Evolutionary conservation across 2,329 filamentous ascomycete genomes (phyloP).

Genomic region (Cytospora mali): DNA sequence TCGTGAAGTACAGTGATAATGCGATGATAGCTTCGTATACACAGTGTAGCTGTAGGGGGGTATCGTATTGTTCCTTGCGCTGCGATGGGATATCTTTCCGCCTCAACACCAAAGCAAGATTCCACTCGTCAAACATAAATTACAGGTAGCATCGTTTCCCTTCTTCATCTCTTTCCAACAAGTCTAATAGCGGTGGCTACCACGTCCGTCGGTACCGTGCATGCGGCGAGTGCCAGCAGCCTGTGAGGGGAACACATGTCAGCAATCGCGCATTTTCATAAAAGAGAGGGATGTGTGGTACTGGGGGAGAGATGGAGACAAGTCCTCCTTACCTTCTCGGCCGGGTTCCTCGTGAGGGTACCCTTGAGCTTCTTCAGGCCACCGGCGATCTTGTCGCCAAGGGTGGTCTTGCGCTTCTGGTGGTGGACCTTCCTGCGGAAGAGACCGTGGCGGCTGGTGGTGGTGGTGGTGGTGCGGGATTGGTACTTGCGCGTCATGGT

Average conservation of each 20-base stretch:
- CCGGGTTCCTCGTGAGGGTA: slow-evolving; percentile 67
- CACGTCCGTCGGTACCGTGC: slow-evolving; percentile 73
- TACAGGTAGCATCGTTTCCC: not conserved
- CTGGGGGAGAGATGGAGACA: slow-evolving; percentile 17
- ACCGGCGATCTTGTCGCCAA: slow-evolving; percentile 79
- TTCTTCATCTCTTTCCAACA: too few relatives aligned
- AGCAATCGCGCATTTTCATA: not conserved
- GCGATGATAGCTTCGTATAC: slow-evolving; percentile 19
- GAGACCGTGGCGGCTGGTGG: slow-evolving; percentile 34
- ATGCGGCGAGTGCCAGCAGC: slow-evolving; percentile 74
- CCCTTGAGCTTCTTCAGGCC: slow-evolving; percentile 75
- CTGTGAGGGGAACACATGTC: slow-evolving; percentile 41
- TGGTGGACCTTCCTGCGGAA: slow-evolving; percentile 47
- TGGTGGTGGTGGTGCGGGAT: slow-evolving; percentile 33
- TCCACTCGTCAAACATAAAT: not conserved
- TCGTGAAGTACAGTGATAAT: not conserved
- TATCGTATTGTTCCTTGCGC: slow-evolving; percentile 29
- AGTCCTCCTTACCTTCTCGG: slow-evolving; percentile 61
- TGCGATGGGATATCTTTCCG: slow-evolving; percentile 5
- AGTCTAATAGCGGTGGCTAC: slow-evolving; percentile 45
- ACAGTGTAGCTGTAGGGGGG: slow-evolving; percentile 4
- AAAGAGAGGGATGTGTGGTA: not conserved
- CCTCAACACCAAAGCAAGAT: slow-evolving; percentile 3
- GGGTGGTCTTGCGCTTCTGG: slow-evolving; percentile 66
- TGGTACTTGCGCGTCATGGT: slow-evolving; percentile 28